Conservation (phyloP, 73 alveolate species). For the Paramecium bursaria region DNA sequence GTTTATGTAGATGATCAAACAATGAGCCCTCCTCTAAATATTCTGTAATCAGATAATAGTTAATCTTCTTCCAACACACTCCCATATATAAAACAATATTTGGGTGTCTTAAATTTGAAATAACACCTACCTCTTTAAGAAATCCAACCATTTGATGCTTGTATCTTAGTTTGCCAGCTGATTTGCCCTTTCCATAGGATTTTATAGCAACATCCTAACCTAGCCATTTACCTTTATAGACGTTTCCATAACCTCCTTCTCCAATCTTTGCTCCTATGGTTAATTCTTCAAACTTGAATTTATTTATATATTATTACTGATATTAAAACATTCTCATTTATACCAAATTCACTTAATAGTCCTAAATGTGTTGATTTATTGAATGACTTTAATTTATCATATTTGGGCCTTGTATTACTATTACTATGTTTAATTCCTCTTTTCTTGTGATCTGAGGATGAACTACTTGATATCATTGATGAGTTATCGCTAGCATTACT, state of each 20-base stretch:
- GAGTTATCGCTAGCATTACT: conserved; percentile 42
- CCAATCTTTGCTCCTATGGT: conserved; percentile 73
- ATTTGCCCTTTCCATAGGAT: conserved; percentile 79
- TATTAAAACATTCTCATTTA: conserved; percentile 58
- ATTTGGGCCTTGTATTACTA: background rate
- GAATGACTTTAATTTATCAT: background rate
- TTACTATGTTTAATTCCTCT: conserved; percentile 1
- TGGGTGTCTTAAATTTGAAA: conserved; percentile 94
- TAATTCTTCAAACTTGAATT: conserved; percentile 57
- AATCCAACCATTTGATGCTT: conserved; percentile 82
- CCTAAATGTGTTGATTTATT: background rate
- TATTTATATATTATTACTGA: too few species aligned
- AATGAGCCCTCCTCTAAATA: conserved; percentile 75
- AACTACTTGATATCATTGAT: too few species aligned
- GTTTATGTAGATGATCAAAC: conserved; percentile 82
- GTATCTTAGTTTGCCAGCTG: conserved; percentile 52
- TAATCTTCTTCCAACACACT: conserved; percentile 79
- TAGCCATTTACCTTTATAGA: conserved; percentile 88
- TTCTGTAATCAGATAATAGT: conserved; percentile 95
- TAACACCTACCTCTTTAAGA: conserved; percentile 91
- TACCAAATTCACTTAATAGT: conserved; percentile 55
- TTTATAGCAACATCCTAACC: conserved; percentile 91
- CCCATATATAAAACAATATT: conserved; percentile 93
- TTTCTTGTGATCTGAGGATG: too few species aligned
- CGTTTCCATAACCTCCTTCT: conserved; percentile 89